These are phyloP conservation scores for Paraleonurus japonicus DNA, from an alignment of 257 asterid genomes.

Conservation along the genomic window DNA sequence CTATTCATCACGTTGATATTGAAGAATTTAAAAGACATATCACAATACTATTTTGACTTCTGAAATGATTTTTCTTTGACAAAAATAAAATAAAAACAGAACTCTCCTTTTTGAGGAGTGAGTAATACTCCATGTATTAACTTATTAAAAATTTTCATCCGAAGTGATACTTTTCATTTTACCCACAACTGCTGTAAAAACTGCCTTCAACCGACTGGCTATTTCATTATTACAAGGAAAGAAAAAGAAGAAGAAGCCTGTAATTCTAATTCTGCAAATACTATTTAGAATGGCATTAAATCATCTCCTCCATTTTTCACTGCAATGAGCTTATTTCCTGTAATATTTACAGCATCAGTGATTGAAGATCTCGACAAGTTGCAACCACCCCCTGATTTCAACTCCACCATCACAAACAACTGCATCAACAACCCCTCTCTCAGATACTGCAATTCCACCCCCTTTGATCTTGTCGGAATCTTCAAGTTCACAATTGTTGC, in stretches of 20 bases:
- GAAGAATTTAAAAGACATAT: too few species aligned
- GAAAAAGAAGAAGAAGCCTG: background rate
- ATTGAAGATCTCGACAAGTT: conserved; percentile 51
- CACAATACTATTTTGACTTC: too few species aligned
- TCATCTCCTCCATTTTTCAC: conserved; percentile 15
- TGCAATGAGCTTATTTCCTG: conserved; percentile 15
- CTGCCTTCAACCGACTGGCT: conserved; percentile 23
- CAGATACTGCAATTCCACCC: conserved; percentile 49
- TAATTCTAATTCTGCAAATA: background rate
- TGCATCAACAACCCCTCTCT: conserved; percentile 49
- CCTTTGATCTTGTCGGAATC: conserved; percentile 39
- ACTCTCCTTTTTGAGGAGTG: too few species aligned
- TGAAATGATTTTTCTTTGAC: too few species aligned
- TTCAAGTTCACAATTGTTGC: conserved; percentile 64
- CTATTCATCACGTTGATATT: too few species aligned
- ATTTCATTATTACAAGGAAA: too few species aligned
- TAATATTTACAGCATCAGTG: conserved; percentile 34
- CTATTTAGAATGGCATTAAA: conserved; percentile 32
- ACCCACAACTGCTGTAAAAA: conserved; percentile 21
- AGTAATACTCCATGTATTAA: too few species aligned
- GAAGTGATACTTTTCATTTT: too few species aligned
- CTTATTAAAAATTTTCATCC: background rate
- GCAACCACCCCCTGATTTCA: conserved; percentile 54
- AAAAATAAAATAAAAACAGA: too few species aligned
- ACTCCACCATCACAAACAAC: conserved; percentile 50